Evolutionary conservation across 129 eudicot species (phyloP).

Genomic region (Chrysanthemum makinoi): DNA sequence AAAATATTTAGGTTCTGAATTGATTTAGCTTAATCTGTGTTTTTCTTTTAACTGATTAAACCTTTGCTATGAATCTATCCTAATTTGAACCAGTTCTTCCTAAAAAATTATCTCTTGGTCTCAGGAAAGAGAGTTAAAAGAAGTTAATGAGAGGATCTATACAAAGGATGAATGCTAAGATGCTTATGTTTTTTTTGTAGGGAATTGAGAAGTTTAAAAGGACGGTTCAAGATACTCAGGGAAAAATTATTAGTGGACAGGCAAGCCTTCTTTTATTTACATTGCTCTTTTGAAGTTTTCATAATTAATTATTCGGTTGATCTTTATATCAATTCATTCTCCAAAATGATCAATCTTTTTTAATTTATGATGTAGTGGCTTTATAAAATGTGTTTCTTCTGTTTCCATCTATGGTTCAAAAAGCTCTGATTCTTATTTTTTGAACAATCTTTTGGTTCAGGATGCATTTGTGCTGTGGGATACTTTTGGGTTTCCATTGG

Average conservation of each 20-base stretch:
- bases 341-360: no score
- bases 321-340: no score
- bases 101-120: background rate
- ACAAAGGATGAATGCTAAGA: conserved; percentile 2
- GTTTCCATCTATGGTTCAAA: background rate
- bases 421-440: conserved; percentile 7
- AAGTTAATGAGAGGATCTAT: background rate
- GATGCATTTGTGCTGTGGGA: conserved; percentile 98
- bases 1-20: background rate
- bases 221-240: conserved; percentile 78
- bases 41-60: background rate
- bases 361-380: background rate
- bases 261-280: conserved; percentile 33
- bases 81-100: conserved; percentile 2
- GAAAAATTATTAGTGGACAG: conserved; percentile 74
- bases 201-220: conserved; percentile 96
- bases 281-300: background rate
- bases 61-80: background rate
- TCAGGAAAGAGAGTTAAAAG: background rate
- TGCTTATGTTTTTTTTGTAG: conserved; percentile 32
- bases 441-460: conserved; percentile 41
- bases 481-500: conserved; percentile 93
- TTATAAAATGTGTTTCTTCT: background rate
- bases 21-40: background rate
- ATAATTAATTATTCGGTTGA: background rate